Percentiles rank a stretch among this genome's conserved stretches.
phyloP scores from a whole-genome alignment of 305 asterid genomes.

The Plantago lanceolata region DNA sequence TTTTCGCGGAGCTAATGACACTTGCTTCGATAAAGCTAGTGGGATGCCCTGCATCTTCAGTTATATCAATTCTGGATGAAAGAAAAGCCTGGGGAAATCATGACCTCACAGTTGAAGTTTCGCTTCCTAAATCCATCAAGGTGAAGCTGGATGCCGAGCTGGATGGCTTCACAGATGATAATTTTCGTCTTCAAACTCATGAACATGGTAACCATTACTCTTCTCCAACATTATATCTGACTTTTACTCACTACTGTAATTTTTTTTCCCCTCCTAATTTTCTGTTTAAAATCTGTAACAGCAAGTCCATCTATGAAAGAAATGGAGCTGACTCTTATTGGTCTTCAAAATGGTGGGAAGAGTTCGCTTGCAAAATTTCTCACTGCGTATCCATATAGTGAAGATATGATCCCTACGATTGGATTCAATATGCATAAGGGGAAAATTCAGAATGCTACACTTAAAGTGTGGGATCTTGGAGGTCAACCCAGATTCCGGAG shows the following conservation, averaged over 20 bases:
- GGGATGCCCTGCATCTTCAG: background rate
- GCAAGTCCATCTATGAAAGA: no score
- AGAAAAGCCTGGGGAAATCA: background rate
- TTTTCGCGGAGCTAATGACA: background rate
- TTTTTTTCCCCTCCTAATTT: no score
- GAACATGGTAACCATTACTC: no score
- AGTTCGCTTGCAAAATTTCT: constrained; percentile 92
- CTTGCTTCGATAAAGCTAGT: background rate
- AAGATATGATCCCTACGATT: constrained; percentile 97
- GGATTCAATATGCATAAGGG: constrained; percentile 97
- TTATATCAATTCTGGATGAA: background rate
- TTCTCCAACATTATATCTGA: no score
- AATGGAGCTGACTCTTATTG: constrained; percentile 95
- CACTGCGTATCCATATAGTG: constrained; percentile 92
- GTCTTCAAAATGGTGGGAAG: constrained; percentile 95
- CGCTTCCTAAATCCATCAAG: background rate
- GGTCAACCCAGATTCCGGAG: constrained; percentile 97
- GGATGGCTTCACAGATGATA: background rate
- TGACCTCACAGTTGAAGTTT: background rate
- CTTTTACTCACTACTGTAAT: no score
- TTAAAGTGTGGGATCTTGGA: constrained; percentile 98
- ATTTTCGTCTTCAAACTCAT: no score
- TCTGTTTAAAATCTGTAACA: no score
- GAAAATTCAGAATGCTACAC: constrained; percentile 93
- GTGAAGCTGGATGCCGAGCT: background rate